These are phyloP conservation scores for Nepenthes gracilis DNA, from an alignment of 148 eudicot species.

Conservation along the genomic window DNA sequence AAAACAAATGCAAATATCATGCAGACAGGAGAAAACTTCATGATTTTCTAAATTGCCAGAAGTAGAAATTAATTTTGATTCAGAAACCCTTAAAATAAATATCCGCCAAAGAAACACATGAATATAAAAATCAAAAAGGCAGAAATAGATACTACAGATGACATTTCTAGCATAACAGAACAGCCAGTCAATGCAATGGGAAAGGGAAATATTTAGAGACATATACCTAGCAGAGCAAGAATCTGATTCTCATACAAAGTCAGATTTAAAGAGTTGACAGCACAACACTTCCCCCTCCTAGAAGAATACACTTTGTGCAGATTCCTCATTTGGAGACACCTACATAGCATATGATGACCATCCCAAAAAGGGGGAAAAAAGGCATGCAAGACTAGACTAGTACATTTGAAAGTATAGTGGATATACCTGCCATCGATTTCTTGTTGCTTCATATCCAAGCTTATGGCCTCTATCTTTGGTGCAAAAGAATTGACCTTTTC, in stretches of 20 bases:
- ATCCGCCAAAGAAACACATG: not conserved
- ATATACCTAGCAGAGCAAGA: slow-evolving; percentile 80
- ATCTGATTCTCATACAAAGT: slow-evolving; percentile 88
- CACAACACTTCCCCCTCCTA: slow-evolving; percentile 67
- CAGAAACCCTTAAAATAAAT: too few relatives aligned
- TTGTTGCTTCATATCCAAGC: slow-evolving; percentile 98
- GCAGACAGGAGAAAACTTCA: too few relatives aligned
- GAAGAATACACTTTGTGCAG: slow-evolving; percentile 64
- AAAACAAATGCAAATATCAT: not conserved
- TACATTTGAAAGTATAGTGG: not conserved
- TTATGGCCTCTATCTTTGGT: slow-evolving; percentile 57
- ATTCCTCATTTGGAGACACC: slow-evolving; percentile 91
- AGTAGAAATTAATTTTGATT: too few relatives aligned
- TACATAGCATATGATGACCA: slow-evolving; percentile 21
- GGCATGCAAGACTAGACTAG: not conserved
- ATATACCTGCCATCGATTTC: slow-evolving; percentile 74
- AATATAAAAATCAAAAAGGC: slow-evolving; percentile 2
- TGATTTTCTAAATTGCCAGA: not conserved
- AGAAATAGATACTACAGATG: not conserved
- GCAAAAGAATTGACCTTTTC: slow-evolving; percentile 14
- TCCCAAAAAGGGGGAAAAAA: not conserved
- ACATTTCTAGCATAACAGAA: not conserved
- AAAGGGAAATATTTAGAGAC: not conserved
- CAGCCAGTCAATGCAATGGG: not conserved
- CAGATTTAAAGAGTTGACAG: slow-evolving; percentile 78